These are phyloP conservation scores for Nemania abortiva DNA, from an alignment of 2,329 filamentous ascomycete genomes.

Conservation along the genomic window DNA sequence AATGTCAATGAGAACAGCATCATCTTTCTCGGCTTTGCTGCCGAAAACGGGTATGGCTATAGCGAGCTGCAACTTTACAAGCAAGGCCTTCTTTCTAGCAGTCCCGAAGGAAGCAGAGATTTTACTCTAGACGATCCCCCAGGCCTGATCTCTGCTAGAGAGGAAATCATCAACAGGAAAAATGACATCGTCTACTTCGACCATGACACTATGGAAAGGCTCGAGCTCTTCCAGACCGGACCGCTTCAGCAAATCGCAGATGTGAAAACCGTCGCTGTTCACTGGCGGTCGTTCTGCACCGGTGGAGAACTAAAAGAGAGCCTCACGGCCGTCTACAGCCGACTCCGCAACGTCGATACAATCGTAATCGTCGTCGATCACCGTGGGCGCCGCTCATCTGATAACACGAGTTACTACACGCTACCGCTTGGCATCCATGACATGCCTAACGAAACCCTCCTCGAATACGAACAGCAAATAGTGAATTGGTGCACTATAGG, in stretches of 20 bases:
- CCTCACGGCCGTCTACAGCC: conserved; percentile 8
- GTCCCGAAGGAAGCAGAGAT: neutral
- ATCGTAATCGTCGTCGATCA: conserved; percentile 10
- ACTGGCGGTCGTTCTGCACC: neutral
- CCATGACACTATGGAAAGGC: neutral
- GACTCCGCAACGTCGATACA: conserved; percentile 6
- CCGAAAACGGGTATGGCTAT: neutral
- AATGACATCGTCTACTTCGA: conserved; percentile 17
- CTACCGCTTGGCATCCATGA: neutral
- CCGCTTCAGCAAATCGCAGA: neutral
- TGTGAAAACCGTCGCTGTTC: conserved; percentile 8
- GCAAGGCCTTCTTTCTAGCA: conserved; percentile 6
- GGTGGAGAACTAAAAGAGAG: neutral
- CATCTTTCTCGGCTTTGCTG: neutral
- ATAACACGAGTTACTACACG: neutral
- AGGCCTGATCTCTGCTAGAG: no score
- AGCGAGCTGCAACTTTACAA: conserved; percentile 4
- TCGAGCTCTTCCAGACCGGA: conserved; percentile 14
- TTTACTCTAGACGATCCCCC: neutral
- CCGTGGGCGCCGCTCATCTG: no score
- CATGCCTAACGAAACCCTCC: conserved; percentile 4
- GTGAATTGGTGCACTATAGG: conserved; percentile 3
- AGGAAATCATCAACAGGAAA: no score
- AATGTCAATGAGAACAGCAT: neutral
- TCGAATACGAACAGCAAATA: neutral